These are phyloP conservation scores for Sideroxylon spinosum DNA, from an alignment of 179 eudicot genomes.

Conservation along the genomic window DNA sequence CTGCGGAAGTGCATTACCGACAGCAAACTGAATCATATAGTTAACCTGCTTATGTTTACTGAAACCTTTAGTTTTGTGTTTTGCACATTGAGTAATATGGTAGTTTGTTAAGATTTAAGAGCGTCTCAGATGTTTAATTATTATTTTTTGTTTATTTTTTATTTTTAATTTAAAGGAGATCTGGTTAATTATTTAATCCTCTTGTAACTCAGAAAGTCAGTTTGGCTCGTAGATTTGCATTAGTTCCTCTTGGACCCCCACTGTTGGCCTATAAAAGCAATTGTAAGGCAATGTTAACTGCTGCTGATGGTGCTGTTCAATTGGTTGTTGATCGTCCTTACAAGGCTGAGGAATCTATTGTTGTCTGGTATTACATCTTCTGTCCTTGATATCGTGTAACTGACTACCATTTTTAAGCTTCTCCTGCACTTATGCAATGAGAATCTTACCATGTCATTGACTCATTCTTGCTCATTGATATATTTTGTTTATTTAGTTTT, in stretches of 20 bases:
- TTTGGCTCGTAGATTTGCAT: slow-evolving; percentile 97
- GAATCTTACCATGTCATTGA: slow-evolving; percentile 7
- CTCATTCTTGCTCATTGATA: not conserved
- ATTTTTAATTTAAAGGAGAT: not conserved
- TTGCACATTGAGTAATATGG: not conserved
- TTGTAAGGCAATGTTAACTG: slow-evolving; percentile 93
- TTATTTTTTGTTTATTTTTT: not conserved
- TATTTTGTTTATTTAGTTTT: not conserved
- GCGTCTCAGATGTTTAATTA: not conserved
- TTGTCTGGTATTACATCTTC: slow-evolving; percentile 62
- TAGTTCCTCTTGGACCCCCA: slow-evolving; percentile 98
- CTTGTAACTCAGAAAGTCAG: slow-evolving; percentile 70
- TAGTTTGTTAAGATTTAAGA: not conserved
- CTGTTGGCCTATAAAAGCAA: slow-evolving; percentile 89
- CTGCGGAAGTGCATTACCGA: not conserved
- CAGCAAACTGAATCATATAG: not conserved
- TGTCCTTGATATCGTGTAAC: slow-evolving; percentile 1
- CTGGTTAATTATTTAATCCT: slow-evolving; percentile 13
- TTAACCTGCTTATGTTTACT: not conserved
- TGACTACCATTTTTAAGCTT: slow-evolving; percentile 1
- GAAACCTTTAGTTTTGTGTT: not conserved
- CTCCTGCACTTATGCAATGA: not conserved
- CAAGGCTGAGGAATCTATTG: slow-evolving; percentile 83
- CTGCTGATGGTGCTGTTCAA: slow-evolving; percentile 76
- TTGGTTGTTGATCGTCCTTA: slow-evolving; percentile 86